Conservation (phyloP, 31 red algal species). For the Endocladia muricata region DNA sequence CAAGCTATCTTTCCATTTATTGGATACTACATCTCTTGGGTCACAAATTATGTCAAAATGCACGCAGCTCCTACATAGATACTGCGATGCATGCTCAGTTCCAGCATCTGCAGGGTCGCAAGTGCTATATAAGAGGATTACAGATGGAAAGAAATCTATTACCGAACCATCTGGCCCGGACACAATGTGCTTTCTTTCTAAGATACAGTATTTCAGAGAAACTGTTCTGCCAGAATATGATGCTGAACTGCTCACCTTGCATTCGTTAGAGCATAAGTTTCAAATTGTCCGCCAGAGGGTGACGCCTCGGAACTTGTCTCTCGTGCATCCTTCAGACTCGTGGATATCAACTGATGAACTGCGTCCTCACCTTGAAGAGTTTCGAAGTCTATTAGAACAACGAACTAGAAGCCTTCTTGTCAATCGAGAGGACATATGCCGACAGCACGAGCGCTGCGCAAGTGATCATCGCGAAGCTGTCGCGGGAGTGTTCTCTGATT, state of each 20-base stretch:
- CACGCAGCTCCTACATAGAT: too few species aligned
- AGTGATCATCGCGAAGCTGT: constrained; percentile 22
- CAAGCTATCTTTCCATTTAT: too few species aligned
- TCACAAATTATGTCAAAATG: too few species aligned
- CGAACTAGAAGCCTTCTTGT: constrained; percentile 22
- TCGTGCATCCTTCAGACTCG: constrained; percentile 17
- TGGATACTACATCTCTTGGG: too few species aligned
- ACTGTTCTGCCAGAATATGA: constrained; percentile 23
- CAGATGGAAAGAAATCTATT: constrained; percentile 19
- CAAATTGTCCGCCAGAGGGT: constrained; percentile 20
- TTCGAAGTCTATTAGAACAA: constrained; percentile 35
- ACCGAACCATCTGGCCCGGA: background rate
- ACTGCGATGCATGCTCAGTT: too few species aligned
- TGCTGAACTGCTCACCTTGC: background rate
- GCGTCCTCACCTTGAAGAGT: constrained; percentile 25
- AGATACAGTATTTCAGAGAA: constrained; percentile 50
- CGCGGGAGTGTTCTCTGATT: constrained; percentile 40
- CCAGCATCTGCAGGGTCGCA: constrained; percentile 16
- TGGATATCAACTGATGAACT: constrained; percentile 57
- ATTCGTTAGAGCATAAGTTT: constrained; percentile 34
- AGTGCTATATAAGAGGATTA: constrained; percentile 13
- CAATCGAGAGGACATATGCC: constrained; percentile 12
- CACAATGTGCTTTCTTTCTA: constrained; percentile 13
- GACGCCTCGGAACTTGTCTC: constrained; percentile 16
- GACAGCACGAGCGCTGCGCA: constrained; percentile 40